Evolutionary conservation across 441 rosid species (phyloP), one percentile per base, ranked within the genome.

Genomic region (Bruguiera hainesii): DNA sequence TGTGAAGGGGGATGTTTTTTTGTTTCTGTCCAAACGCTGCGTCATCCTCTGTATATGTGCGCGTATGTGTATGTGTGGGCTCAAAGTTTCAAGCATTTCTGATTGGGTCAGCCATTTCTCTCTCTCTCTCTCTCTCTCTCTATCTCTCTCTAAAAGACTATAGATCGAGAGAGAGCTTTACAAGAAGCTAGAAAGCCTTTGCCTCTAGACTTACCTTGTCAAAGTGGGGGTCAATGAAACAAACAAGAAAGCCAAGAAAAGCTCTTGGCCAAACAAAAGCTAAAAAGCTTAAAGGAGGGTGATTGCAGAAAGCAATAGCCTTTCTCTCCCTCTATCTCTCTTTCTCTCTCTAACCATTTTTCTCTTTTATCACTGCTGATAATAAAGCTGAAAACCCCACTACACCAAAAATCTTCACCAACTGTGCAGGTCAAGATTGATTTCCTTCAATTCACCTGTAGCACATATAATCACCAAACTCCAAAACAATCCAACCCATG

Each of bases 331-430:
- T 29, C 48, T 71, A 60, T 51, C 35, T 58, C 50, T 52, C 62
- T 64, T 31, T 73, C 76, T 67, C 62, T 72, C 65, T 53, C 71
- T 59, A 28, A 75, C 81, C 77, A 64, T 76, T 76, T 66, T 72
- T 42, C 48, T 42, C 18, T 42, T 13, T 39, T 39, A 39, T 39
- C 48, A 39, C 15, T 53, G 71, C 71, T 48, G 72, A 63, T 74
- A 61, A 76, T 82, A 88, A 90, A 90, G 90, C 89, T 88, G 89
- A 78, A 79, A 71, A 72, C 80, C 77, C 82, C 84, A 82, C 84
- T 83, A 69, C 77, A 74, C 80, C 77, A 39, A 64, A 52, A 56
- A 61, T 16, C 35, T 64, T 74, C 64, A 60, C 75, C 76, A 39
- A 69, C 66, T 66, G 78, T 70, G 73, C 74, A 68, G 66, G 51